A percentile compares a stretch with the other conserved stretches of the same genome.
phyloP scores from a whole-genome alignment of 805 yeast genomes.

The Maudiozyma barnettii region DNA sequence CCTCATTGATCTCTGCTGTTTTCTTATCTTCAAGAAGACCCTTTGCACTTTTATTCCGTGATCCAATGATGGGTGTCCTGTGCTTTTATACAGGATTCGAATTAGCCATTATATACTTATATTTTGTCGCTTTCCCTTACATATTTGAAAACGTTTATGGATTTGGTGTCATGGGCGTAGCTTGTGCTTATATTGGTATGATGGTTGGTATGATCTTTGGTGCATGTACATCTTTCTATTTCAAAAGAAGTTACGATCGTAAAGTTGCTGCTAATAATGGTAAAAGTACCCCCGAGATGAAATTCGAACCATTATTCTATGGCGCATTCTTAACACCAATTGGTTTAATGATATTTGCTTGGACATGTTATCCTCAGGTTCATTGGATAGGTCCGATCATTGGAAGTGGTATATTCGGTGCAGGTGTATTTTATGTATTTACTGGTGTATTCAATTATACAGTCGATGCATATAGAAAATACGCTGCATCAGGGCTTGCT shows the following conservation, averaged over 20 bases:
- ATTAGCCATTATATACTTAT: conserved; percentile 53
- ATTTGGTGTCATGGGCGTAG: conserved; percentile 46
- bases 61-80: conserved; percentile 47
- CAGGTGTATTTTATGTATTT: conserved; percentile 58
- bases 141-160: conserved; percentile 45
- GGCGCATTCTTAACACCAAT: conserved; percentile 60
- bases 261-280: conserved; percentile 39
- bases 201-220: conserved; percentile 42
- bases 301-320: conserved; percentile 49
- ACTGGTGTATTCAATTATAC: conserved; percentile 60
- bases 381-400: conserved; percentile 69
- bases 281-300: conserved; percentile 46
- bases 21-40: conserved; percentile 44
- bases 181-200: conserved; percentile 55
- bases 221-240: conserved; percentile 35
- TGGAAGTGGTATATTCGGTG: conserved; percentile 68
- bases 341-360: conserved; percentile 66
- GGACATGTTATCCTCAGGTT: conserved; percentile 51
- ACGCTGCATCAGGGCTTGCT: conserved; percentile 44
- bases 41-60: conserved; percentile 36
- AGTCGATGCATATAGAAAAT: conserved; percentile 49
- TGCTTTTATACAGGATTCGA: conserved; percentile 50
- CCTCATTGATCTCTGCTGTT: conserved; percentile 36
- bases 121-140: conserved; percentile 56
- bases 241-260: conserved; percentile 37